phyloP scores from a whole-genome alignment of 257 asterid genomes.

The Solanum sitiens region DNA sequence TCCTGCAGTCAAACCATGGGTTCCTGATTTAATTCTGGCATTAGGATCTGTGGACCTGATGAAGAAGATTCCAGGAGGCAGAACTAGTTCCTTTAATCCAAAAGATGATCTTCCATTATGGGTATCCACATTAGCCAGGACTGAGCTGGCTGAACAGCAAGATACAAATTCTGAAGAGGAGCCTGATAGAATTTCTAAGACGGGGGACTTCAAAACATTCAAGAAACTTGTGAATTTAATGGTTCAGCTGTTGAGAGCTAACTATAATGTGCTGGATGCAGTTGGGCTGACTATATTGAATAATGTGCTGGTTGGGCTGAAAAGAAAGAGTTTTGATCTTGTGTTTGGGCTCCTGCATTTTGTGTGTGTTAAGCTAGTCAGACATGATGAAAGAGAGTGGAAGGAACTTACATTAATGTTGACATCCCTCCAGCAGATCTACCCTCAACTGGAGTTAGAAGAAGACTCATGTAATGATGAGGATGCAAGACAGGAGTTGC shows the following conservation, averaged over 20 bases:
- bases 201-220: conserved; percentile 34
- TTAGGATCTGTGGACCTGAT: conserved; percentile 48
- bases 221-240: conserved; percentile 37
- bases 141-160: conserved; percentile 44
- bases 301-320: conserved; percentile 32
- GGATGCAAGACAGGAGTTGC: conserved; percentile 30
- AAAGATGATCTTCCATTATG: conserved; percentile 40
- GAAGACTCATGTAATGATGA: conserved; percentile 15
- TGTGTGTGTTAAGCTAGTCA: conserved; percentile 47
- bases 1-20: conserved; percentile 55
- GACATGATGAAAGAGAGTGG: conserved; percentile 35
- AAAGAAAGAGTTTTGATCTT: conserved; percentile 35
- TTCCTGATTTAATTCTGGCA: conserved; percentile 73
- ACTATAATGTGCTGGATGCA: conserved; percentile 52
- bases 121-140: conserved; percentile 46
- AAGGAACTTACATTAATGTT: conserved; percentile 39
- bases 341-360: conserved; percentile 56
- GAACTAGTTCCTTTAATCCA: conserved; percentile 11
- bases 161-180: conserved; percentile 31
- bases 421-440: conserved; percentile 29
- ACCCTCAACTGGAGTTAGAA: conserved; percentile 30
- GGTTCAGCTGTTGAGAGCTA: conserved; percentile 35
- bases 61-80: conserved; percentile 24
- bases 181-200: conserved; percentile 11
- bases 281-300: conserved; percentile 44